A percentile compares a stretch with the other conserved stretches of the same genome.
Evolutionary conservation across 2,329 filamentous ascomycete genomes (phyloP).

Genomic region (Sordariomycetes sp.): DNA sequence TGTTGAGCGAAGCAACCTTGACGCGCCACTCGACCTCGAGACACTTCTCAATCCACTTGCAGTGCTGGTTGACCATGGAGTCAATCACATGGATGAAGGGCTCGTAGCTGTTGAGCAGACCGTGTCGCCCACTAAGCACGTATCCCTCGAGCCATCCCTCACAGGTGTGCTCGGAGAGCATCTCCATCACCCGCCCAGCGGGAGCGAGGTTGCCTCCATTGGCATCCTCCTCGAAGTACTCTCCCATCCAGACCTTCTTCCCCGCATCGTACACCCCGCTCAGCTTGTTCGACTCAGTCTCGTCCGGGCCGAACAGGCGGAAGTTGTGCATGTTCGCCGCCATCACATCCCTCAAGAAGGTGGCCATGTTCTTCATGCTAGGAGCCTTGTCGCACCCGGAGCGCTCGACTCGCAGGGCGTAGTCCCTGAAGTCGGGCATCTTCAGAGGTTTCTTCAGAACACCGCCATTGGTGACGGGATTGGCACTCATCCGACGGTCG

Average conservation of each 20-base stretch:
- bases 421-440: conserved; percentile 62
- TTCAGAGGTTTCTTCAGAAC: conserved; percentile 55
- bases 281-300: conserved; percentile 77
- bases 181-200: conserved; percentile 70
- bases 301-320: conserved; percentile 70
- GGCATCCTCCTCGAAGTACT: conserved; percentile 66
- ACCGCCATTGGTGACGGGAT: conserved; percentile 67
- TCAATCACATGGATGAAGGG: conserved; percentile 78
- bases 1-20: conserved; percentile 68
- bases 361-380: conserved; percentile 63
- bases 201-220: conserved; percentile 66
- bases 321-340: conserved; percentile 57
- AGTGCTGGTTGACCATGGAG: conserved; percentile 80
- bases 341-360: conserved; percentile 59
- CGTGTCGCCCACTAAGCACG: conserved; percentile 64
- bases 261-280: conserved; percentile 60
- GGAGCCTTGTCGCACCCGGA: conserved; percentile 46
- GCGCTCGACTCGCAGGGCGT: conserved; percentile 52
- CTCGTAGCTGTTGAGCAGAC: conserved; percentile 72
- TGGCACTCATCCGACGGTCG: conserved; percentile 64
- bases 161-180: conserved; percentile 71
- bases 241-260: conserved; percentile 74
- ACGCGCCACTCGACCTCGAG: conserved; percentile 71
- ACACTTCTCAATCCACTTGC: conserved; percentile 78
- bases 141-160: conserved; percentile 80